Base-by-base conservation (phyloP, 2,329 filamentous ascomycete genomes). In the Byssochlamys sp. region DNA sequence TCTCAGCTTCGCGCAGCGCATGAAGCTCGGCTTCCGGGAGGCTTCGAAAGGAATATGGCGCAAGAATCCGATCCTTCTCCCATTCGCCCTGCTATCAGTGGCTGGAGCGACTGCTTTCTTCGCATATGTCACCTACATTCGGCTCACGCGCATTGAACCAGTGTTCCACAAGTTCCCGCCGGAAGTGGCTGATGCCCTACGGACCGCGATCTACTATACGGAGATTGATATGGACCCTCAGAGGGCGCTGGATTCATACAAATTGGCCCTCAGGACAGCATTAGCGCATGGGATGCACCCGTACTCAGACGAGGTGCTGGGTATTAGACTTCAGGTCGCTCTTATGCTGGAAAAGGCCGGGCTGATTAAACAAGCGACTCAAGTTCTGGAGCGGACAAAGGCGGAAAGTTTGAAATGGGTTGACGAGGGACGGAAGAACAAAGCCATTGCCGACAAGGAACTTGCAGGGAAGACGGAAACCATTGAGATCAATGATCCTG, bases 271-370 rank as follows among this genome's bases (percentile, higher is more conserved):
- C 58, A 79, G 85, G 61, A 80, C 87, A 55, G 90, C 90, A 58
- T 77, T 85, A 54, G 85, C 90, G 66, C 69, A 88, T 54, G 84
- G 85, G 0, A 83, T 99, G 77, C 90, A 97, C 68, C 90, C 89
- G 0, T 95, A 91, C 70, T 91, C 89, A 3, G 89, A 96, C 65
- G 91, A 96, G 70, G 86, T 96, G 33, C 80, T 96, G 64, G 94
- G 94, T 7, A 85, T 97, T 55, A 90, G 91, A 68, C 86, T 97
- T 54, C 85, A 91, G 69, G 80, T 95, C 7, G 85, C 90, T 1
- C 81, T 81, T 9, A 85, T 95, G 80, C 80, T 96, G 61, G 90
- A 96, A 73, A 86, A 87, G 67, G 83, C 89, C 14, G 81, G 85
- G 31, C 83, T 87, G 65, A 85, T 85, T 67, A 79, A 83, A 25